A percentile compares a stretch with the other conserved stretches of the same genome.
Conservation (phyloP, 371 early-diverging fungal genomes). For the Mucor ambiguus region DNA sequence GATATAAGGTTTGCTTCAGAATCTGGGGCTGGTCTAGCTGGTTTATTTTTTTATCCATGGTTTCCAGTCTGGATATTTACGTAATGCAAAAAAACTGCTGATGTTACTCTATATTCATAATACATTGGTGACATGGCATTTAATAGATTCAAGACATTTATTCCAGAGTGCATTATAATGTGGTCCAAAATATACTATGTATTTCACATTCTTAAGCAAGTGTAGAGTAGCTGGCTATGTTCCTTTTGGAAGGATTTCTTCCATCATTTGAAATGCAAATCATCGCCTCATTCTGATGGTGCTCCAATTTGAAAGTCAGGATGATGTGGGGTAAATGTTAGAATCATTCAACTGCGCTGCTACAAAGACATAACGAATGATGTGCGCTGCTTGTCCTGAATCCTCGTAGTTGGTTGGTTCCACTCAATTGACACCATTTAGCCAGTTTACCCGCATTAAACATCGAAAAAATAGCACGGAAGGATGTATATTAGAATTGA, state of each 20-base stretch:
- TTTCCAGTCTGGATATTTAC: not conserved
- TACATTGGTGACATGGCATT: too few relatives aligned
- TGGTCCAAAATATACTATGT: too few relatives aligned
- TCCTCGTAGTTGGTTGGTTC: not conserved
- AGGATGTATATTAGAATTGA: not conserved
- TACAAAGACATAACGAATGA: not conserved
- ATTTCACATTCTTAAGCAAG: not conserved
- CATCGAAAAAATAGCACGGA: not conserved
- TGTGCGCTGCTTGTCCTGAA: not conserved
- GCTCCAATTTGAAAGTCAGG: slow-evolving; percentile 1
- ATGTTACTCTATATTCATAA: too few relatives aligned
- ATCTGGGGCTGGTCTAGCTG: slow-evolving; percentile 2
- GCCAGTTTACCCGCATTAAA: not conserved
- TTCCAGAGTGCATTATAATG: too few relatives aligned
- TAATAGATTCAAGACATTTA: too few relatives aligned
- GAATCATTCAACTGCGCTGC: not conserved
- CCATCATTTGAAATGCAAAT: slow-evolving; percentile 1
- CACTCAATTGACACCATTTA: not conserved
- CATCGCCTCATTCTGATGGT: not conserved
- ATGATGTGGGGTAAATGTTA: slow-evolving; percentile 11
- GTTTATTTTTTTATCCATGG: slow-evolving; percentile 2
- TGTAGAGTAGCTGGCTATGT: not conserved
- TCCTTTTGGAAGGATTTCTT: not conserved
- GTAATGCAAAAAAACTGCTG: not conserved
- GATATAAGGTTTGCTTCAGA: not conserved